Evolutionary conservation across 202 grass and related monocot species (phyloP), one percentile per base, ranked within the genome.

Genomic region (Musa balbisiana): DNA sequence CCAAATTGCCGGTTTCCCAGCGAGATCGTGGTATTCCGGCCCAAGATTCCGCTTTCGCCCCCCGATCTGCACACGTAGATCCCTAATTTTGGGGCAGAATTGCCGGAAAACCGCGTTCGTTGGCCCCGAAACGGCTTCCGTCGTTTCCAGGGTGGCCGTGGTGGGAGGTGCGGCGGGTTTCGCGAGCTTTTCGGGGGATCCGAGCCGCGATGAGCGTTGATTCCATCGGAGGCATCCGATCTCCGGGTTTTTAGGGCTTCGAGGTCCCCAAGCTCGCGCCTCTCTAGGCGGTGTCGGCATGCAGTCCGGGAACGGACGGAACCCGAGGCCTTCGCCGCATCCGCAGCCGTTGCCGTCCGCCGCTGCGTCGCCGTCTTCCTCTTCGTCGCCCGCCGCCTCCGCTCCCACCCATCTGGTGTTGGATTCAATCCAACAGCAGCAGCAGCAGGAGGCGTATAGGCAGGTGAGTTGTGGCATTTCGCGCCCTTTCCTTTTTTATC

Each of bases 11-110:
- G 60, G 60, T 21, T 10, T 22, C 17, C 49, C 27, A 3, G 11
- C 8, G 12, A 51, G 60, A 77, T 77, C 75, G 74, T 50, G 49
- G 75, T 66, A 52, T 77, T 64, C 75, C 75, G 62, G 59, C 62
- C 27, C 23, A 25, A 10, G 49, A 77, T 53, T 53, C 27, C 25
- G 3, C 21, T 21, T 49, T 22, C 20, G 11, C n/a, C 3, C 33
- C 19, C 43, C 25, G 23, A 25, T 65, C 59, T 43, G 4, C 21
- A 50, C 27, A 65, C 4, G 8, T 43, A 2, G 62, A 53, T 19
- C 20, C n/a, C 20, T 20, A 26, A 43, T 16, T 58, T 54, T 1
- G 8, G 11, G 59, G 20, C 51, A 11, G 33, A 21, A 77, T 64
- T 10, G 10, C 49, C 20, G 50, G 72, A 43, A 65, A 77, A 77